phyloP scores from a whole-genome alignment of 352 stramenopile genomes.

The Phytophthora hibernalis region DNA sequence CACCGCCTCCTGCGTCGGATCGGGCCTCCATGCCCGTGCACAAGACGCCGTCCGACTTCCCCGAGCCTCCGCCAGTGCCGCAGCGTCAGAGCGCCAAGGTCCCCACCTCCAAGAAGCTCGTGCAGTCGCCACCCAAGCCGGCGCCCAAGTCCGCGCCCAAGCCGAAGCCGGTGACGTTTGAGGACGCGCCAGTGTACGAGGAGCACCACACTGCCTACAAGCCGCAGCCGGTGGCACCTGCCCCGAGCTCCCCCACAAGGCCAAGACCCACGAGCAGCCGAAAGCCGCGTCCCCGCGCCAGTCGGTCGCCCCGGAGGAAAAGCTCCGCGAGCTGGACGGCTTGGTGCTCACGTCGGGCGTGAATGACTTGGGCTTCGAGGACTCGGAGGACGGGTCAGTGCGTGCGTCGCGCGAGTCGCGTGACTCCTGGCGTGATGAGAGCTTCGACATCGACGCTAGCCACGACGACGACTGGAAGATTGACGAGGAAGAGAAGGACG shows the following conservation, averaged over 20 bases:
- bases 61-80: conserved; percentile 30
- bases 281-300: conserved; percentile 24
- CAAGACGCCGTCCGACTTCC: conserved; percentile 41
- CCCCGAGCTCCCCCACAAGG: conserved; percentile 18
- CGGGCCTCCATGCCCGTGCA: conserved; percentile 45
- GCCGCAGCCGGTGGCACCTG: conserved; percentile 4
- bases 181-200: conserved; percentile 21
- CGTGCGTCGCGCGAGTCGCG: conserved; percentile 37
- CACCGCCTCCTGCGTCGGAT: conserved; percentile 25
- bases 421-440: conserved; percentile 47
- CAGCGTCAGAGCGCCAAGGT: conserved; percentile 47
- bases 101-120: conserved; percentile 23
- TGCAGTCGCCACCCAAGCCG: conserved; percentile 21
- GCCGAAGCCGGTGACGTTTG: conserved; percentile 26
- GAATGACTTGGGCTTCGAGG: conserved; percentile 66
- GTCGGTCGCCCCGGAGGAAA: conserved; percentile 40
- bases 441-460: conserved; percentile 42
- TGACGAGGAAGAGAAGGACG: conserved; percentile 42
- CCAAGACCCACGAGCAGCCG: conserved; percentile 31
- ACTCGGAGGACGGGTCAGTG: conserved; percentile 42
- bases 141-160: conserved; percentile 20
- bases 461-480: conserved; percentile 28
- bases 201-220: conserved; percentile 8
- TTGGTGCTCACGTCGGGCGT: conserved; percentile 47
- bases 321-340: conserved; percentile 42